Percentiles rank a stretch among this genome's conserved stretches.
Conservation (phyloP, 1,284 basidiomycete genomes). For the Fistulina hepatica region DNA sequence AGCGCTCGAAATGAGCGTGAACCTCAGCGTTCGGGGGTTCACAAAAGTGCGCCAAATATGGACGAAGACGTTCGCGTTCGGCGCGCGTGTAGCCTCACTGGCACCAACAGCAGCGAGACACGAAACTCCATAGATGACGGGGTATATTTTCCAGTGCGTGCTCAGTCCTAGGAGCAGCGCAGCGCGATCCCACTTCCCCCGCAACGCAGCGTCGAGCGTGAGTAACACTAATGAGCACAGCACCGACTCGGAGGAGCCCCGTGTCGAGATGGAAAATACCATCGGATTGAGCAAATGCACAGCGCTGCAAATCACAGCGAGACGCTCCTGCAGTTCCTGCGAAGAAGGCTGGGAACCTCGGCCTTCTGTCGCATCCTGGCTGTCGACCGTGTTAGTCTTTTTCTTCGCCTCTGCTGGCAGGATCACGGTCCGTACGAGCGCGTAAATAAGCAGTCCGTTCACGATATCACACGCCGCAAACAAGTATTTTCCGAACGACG, state of each 20-base stretch:
- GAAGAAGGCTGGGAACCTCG: constrained; percentile 4
- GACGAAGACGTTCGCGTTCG: constrained; percentile 17
- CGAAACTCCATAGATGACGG: constrained; percentile 78
- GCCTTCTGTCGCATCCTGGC: background rate
- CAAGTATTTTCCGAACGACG: constrained; percentile 82
- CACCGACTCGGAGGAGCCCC: constrained; percentile 89
- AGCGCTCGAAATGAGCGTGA: constrained; percentile 54
- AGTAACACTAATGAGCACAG: constrained; percentile 74
- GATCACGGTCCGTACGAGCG: constrained; percentile 45
- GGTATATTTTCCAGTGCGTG: constrained; percentile 94
- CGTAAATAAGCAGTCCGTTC: constrained; percentile 72
- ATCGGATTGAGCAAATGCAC: constrained; percentile 85
- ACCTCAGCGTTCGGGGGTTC: constrained; percentile 51
- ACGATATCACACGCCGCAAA: constrained; percentile 82
- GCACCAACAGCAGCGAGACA: constrained; percentile 62
- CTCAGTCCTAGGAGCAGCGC: constrained; percentile 70
- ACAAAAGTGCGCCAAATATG: constrained; percentile 34
- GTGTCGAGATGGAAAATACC: constrained; percentile 91
- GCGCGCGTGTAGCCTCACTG: constrained; percentile 18
- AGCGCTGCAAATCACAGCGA: constrained; percentile 45
- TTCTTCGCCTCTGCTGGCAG: constrained; percentile 24
- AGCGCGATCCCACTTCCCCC: constrained; percentile 43
- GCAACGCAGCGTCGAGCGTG: constrained; percentile 53
- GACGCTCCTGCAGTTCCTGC: constrained; percentile 11
- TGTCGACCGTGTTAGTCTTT: too few relatives aligned